Base-by-base conservation (phyloP, 306 rosid genomes). In the Elaeagnus macrophylla region DNA sequence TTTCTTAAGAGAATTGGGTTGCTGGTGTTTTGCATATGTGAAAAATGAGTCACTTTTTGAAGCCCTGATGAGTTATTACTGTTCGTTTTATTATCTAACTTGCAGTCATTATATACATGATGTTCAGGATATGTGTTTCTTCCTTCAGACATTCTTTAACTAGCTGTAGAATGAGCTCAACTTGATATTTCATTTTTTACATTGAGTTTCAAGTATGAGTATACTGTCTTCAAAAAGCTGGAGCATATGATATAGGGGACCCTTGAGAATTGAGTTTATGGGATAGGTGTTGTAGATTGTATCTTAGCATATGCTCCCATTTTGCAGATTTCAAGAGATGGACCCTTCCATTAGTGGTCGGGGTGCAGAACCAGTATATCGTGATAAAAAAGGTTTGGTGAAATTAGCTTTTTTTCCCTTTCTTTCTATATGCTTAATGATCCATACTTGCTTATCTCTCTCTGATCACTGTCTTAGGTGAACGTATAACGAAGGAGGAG, bases 371-470 rank as follows among this genome's bases (percentile, higher is more conserved):
- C 80, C 86, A 51, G 46, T 87, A 19, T 91, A 75, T 75, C 89
- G 95, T 71, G 94, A 91, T 64, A 86, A 69, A 76, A 87, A 81
- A 80, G 97, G 97, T 91, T 19, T 25, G 71, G 60, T 18, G 48
- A 60, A 54, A 58, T 64, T 48, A 54, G 51, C 12, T 18, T 59
- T 56, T 42, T 37, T 53, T 64, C 51, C 56, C 52, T 25, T 66
- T 49, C 56, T 69, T 45, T 57, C 60, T 55, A 12, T 54, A 51
- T 68, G 50, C 41, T 44, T 25, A 56, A 41, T 5, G 48, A 32
- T 54, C 49, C 20, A 35, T 58, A 10, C 57, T 50, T 68, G 65
- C 40, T 51, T 48, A 7, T 48, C 47, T 50, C 61, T 59, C 48
- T 61, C 67, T 45, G 51, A 11, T 20, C 36, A 44, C 44, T 51